Evolutionary conservation across 2,329 filamentous ascomycete genomes (phyloP).

Genomic region (Fusarium cicatricum): DNA sequence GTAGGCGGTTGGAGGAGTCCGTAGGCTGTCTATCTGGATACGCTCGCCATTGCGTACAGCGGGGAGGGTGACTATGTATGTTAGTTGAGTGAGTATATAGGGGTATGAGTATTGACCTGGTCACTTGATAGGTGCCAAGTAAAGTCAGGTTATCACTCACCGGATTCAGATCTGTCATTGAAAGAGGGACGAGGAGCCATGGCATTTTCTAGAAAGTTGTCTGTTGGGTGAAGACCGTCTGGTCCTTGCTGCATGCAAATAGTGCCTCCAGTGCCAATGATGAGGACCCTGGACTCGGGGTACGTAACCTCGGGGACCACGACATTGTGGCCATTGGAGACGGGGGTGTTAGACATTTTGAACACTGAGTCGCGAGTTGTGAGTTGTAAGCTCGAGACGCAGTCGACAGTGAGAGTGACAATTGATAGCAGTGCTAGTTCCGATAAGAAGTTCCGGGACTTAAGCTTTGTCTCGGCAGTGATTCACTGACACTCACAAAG

Average conservation of each 20-base stretch:
- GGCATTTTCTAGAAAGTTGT: conserved; percentile 82
- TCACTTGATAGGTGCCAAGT: not conserved
- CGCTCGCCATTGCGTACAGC: conserved; percentile 60
- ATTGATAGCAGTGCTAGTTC: not conserved
- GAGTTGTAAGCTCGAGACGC: not conserved
- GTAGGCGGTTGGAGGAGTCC: conserved; percentile 83
- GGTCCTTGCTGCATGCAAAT: conserved; percentile 90
- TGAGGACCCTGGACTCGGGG: conserved; percentile 82
- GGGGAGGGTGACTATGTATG: conserved; percentile 54
- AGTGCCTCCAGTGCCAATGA: conserved; percentile 89
- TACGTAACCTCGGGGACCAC: conserved; percentile 45
- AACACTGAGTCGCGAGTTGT: not conserved
- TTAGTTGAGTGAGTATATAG: not conserved
- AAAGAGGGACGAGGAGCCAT: conserved; percentile 85
- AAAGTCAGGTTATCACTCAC: conserved; percentile 32
- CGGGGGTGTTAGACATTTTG: not conserved
- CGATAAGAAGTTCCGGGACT: conserved; percentile 21
- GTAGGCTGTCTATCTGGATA: conserved; percentile 69
- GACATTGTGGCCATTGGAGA: conserved; percentile 15
- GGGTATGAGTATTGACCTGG: not conserved
- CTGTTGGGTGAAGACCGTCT: conserved; percentile 81
- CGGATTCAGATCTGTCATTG: conserved; percentile 67
- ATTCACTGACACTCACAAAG: not conserved
- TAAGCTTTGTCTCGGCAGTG: not conserved
- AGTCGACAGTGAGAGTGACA: not conserved